Percentiles rank a stretch among this genome's conserved stretches.
Evolutionary conservation across 352 stramenopile species (phyloP).

Genomic region (Globisporangium spiculum): DNA sequence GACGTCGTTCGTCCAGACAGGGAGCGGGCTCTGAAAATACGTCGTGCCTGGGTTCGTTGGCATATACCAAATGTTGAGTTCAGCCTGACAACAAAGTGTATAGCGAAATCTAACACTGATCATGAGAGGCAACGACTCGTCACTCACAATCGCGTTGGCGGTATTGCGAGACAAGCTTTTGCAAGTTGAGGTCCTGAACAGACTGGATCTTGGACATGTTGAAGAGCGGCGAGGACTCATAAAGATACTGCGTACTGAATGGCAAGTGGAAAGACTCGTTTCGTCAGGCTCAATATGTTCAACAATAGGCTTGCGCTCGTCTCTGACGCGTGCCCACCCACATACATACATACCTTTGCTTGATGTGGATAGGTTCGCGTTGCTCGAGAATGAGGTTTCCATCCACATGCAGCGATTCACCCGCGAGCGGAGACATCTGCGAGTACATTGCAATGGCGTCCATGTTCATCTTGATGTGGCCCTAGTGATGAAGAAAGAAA

Average conservation of each 20-base stretch:
- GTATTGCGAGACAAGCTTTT: constrained; percentile 33
- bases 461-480: constrained; percentile 59
- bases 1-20: constrained; percentile 39
- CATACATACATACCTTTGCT: constrained; percentile 22
- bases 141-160: constrained; percentile 49
- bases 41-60: constrained; percentile 27
- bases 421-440: constrained; percentile 36
- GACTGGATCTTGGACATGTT: constrained; percentile 38
- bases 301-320: not conserved
- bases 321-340: too few species aligned
- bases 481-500: constrained; percentile 14
- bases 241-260: constrained; percentile 36
- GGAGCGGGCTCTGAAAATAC: constrained; percentile 33
- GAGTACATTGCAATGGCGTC: constrained; percentile 46
- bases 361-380: constrained; percentile 42
- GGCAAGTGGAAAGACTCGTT: not conserved
- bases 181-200: constrained; percentile 36
- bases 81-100: not conserved
- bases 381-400: constrained; percentile 64
- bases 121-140: too few species aligned
- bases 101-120: not conserved
- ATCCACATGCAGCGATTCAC: constrained; percentile 38
- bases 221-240: constrained; percentile 30
- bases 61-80: not conserved
- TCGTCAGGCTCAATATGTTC: not conserved